phyloP scores from a whole-genome alignment of 1,139 yeast species.

The Sporopachydermia cereana region DNA sequence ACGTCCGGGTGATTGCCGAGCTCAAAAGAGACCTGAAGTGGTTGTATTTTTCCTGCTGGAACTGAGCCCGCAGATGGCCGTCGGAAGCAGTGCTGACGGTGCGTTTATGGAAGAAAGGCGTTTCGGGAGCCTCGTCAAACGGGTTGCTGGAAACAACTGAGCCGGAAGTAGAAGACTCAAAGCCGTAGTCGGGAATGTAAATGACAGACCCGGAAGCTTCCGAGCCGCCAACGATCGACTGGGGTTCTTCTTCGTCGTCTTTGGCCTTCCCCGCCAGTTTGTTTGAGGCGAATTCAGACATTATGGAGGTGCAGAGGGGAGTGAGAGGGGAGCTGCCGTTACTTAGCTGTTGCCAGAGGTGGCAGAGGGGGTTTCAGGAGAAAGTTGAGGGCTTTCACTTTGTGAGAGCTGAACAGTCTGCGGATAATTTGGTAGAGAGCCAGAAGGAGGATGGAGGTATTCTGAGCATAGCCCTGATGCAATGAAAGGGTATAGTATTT shows the following conservation, averaged over 20 bases:
- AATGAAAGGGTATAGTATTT: no score
- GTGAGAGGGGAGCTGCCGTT: no score
- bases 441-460: no score
- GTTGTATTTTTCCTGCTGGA: slow-evolving; percentile 60
- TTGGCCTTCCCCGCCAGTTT: no score
- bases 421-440: no score
- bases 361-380: no score
- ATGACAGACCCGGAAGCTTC: slow-evolving; percentile 1
- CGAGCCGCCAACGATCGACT: not conserved
- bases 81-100: slow-evolving; percentile 2
- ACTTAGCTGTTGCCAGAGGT: no score
- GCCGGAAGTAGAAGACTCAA: not conserved
- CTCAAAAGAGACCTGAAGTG: slow-evolving; percentile 53
- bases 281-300: no score
- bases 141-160: not conserved
- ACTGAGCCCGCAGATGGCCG: slow-evolving; percentile 27
- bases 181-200: slow-evolving; percentile 2
- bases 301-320: no score
- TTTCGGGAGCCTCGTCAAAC: slow-evolving; percentile 2
- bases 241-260: not conserved
- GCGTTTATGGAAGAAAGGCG: not conserved
- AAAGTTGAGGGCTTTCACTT: no score
- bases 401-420: no score
- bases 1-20: slow-evolving; percentile 46
- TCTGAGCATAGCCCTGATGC: no score